Conservation (phyloP, 148 eudicot genomes). For the Arbutus unedo region DNA sequence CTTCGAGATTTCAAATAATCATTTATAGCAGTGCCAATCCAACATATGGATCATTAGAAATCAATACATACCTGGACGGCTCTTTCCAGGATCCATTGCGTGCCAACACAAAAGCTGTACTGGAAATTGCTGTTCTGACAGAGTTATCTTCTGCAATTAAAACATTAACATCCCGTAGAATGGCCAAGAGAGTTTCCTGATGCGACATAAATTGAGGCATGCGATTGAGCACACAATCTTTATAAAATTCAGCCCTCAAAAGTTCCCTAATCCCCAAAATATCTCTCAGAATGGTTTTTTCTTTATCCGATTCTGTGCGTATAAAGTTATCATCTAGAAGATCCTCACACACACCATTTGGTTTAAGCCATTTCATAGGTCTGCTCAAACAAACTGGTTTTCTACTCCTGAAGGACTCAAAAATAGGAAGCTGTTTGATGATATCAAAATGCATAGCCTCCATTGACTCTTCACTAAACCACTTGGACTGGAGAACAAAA, state of each 20-base stretch:
- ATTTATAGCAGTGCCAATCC: background rate
- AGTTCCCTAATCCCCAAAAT: constrained; percentile 60
- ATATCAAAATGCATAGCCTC: constrained; percentile 48
- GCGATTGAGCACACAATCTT: constrained; percentile 65
- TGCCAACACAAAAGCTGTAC: constrained; percentile 77
- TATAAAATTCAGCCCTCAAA: constrained; percentile 68
- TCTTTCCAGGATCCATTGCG: constrained; percentile 78
- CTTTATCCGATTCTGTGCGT: constrained; percentile 83
- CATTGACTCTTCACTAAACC: constrained; percentile 74
- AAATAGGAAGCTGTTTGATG: constrained; percentile 80
- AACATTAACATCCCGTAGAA: constrained; percentile 60
- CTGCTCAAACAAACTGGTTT: constrained; percentile 56
- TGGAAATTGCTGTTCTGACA: constrained; percentile 52
- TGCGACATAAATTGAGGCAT: constrained; percentile 71
- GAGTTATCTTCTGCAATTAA: constrained; percentile 71
- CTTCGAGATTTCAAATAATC: background rate
- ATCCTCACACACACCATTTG: constrained; percentile 69
- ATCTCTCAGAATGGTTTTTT: constrained; percentile 60
- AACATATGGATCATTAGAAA: background rate
- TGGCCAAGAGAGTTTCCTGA: constrained; percentile 60
- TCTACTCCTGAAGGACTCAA: constrained; percentile 82
- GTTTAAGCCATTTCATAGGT: constrained; percentile 77
- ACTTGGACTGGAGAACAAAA: constrained; percentile 92
- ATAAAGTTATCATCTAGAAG: constrained; percentile 87
- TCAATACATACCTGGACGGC: constrained; percentile 65